Evolutionary conservation across 2,329 filamentous ascomycete species (phyloP).

Genomic region (Clonostachys sp.): DNA sequence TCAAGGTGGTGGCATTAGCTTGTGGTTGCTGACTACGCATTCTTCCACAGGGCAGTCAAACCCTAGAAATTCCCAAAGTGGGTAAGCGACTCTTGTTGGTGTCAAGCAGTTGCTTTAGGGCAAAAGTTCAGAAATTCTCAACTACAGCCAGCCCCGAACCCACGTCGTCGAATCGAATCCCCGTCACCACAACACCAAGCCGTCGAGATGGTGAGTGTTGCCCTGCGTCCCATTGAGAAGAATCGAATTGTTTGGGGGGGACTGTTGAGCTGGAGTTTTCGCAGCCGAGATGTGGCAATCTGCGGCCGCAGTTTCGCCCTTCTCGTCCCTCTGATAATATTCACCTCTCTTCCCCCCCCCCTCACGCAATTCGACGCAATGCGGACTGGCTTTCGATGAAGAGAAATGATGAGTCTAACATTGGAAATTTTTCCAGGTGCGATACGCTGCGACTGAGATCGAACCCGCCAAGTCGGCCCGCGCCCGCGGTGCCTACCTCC

Average conservation of each 20-base stretch:
- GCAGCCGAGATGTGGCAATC: too few species aligned
- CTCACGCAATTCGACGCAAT: too few species aligned
- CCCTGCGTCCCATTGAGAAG: slow-evolving; percentile 12
- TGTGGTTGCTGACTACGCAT: too few species aligned
- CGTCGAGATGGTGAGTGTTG: slow-evolving; percentile 53
- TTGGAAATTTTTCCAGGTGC: slow-evolving; percentile 57
- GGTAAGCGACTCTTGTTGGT: slow-evolving; percentile 40
- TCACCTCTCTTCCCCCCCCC: background rate
- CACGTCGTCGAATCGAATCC: slow-evolving; percentile 41
- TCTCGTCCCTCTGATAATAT: too few species aligned
- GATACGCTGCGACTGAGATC: slow-evolving; percentile 92
- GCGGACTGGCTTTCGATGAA: too few species aligned
- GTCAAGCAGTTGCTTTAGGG: slow-evolving; percentile 22
- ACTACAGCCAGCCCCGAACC: slow-evolving; percentile 35
- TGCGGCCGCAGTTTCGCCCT: too few species aligned
- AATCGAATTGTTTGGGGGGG: background rate
- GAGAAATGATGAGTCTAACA: too few species aligned
- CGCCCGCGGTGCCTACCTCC: slow-evolving; percentile 97
- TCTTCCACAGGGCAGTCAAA: slow-evolving; percentile 28
- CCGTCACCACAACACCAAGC: slow-evolving; percentile 43
- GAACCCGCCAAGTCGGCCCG: slow-evolving; percentile 89
- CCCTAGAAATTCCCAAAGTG: slow-evolving; percentile 28
- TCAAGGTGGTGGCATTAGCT: too few species aligned
- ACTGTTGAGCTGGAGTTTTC: too few species aligned
- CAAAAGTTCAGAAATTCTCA: slow-evolving; percentile 43